phyloP scores from a whole-genome alignment of 495 filamentous ascomycete species.

The Neurospora sp. region DNA sequence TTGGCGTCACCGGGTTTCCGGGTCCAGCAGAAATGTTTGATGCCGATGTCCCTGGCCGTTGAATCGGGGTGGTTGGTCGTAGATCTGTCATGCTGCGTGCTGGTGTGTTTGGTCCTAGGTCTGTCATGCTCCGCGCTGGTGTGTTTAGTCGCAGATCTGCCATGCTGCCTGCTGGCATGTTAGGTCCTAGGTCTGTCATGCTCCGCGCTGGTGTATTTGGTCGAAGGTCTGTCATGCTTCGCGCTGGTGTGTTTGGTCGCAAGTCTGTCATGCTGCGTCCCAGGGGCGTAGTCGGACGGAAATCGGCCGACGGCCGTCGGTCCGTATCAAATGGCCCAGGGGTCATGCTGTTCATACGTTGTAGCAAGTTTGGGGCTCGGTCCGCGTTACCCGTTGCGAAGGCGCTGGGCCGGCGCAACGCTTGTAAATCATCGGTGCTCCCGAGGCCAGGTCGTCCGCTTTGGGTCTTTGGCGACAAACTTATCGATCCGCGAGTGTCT shows the following conservation, averaged over 20 bases:
- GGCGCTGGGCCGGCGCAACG: conserved; percentile 14
- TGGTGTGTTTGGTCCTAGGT: not conserved
- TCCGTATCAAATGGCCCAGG: conserved; percentile 54
- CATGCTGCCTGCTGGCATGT: not conserved
- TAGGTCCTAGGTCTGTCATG: not conserved
- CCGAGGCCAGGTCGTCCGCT: conserved; percentile 26
- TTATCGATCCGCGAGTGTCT: conserved; percentile 49
- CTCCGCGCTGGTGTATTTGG: not conserved
- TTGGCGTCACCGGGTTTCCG: conserved; percentile 24
- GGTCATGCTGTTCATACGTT: conserved; percentile 54
- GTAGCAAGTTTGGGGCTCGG: conserved; percentile 39
- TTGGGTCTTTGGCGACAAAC: conserved; percentile 46
- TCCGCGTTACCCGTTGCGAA: conserved; percentile 22
- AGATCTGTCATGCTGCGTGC: not conserved
- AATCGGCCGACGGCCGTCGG: conserved; percentile 13
- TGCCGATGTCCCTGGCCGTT: conserved; percentile 29
- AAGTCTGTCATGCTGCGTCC: not conserved
- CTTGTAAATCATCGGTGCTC: conserved; percentile 21
- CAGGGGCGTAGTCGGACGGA: not conserved
- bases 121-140: not conserved
- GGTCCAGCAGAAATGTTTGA: conserved; percentile 32
- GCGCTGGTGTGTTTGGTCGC: not conserved
- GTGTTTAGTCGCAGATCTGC: not conserved
- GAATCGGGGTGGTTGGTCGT: conserved; percentile 16
- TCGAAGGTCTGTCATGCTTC: not conserved